Evolutionary conservation across 768 basidiomycete species (phyloP).

Genomic region (Bullera alba): DNA sequence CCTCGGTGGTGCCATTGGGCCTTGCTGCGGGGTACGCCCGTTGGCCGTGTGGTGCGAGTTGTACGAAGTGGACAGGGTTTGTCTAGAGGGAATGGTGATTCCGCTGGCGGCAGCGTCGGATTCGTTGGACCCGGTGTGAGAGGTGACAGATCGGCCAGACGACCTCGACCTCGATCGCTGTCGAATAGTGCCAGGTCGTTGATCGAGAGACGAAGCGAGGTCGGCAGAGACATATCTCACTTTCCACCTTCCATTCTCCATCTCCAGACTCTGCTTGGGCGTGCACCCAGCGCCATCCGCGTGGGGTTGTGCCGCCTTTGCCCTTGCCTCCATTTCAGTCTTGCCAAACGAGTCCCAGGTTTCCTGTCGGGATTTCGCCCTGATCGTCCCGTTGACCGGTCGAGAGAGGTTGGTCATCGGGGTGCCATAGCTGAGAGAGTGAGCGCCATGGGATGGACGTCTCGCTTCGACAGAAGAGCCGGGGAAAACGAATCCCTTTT

Average conservation of each 20-base stretch:
- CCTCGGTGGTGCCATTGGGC: background rate
- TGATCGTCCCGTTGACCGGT: conserved; percentile 27
- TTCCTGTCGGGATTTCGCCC: conserved; percentile 11
- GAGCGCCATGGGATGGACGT: too few relatives aligned
- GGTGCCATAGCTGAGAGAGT: too few relatives aligned
- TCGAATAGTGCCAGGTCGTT: background rate
- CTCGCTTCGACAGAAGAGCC: conserved; percentile 12
- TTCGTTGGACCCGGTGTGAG: background rate
- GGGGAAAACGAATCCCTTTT: conserved; percentile 22
- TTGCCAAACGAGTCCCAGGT: conserved; percentile 34
- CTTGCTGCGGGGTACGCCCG: background rate
- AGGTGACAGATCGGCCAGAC: background rate
- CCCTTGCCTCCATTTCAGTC: conserved; percentile 9
- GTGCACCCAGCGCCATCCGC: conserved; percentile 11
- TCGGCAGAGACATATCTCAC: conserved; percentile 18
- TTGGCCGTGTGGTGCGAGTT: background rate
- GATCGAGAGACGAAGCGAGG: background rate
- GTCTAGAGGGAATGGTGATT: background rate
- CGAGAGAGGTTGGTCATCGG: conserved; percentile 9
- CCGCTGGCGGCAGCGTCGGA: background rate
- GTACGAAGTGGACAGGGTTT: background rate
- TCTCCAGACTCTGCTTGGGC: conserved; percentile 30
- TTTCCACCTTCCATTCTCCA: conserved; percentile 24
- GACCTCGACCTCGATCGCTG: conserved; percentile 4
- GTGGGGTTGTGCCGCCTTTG: background rate